phyloP scores from a whole-genome alignment of 2,329 filamentous ascomycete species.

The Phialophora tarda region DNA sequence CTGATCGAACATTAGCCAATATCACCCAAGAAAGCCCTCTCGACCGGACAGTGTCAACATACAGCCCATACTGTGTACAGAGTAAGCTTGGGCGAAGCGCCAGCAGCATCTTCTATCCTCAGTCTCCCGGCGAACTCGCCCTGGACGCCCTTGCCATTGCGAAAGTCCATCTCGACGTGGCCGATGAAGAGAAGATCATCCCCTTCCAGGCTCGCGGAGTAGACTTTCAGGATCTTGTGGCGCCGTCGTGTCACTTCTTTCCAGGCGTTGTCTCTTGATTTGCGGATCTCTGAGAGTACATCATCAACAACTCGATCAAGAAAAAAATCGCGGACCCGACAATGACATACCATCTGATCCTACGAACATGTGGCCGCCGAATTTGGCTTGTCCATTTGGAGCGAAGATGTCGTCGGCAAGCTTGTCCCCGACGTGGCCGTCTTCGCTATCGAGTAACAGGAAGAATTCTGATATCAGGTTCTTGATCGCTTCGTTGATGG shows the following conservation, averaged over 20 bases:
- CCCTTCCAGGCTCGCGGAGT: neutral
- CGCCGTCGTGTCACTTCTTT: neutral
- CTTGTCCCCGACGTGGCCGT: neutral
- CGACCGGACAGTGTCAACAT: neutral
- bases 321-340: neutral
- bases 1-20: too few species aligned
- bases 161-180: conserved; percentile 11
- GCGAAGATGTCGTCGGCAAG: conserved; percentile 23
- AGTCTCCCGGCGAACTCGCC: conserved; percentile 21
- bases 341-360: neutral
- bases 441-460: conserved; percentile 11
- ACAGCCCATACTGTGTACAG: conserved; percentile 15
- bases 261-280: conserved; percentile 23
- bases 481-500: neutral
- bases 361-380: conserved; percentile 7
- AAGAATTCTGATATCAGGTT: conserved; percentile 18
- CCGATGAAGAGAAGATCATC: conserved; percentile 19
- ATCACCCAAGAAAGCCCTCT: too few species aligned
- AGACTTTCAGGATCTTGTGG: conserved; percentile 18
- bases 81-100: conserved; percentile 5
- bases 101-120: neutral
- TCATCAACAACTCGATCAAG: neutral
- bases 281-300: conserved; percentile 16
- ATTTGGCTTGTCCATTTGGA: conserved; percentile 2
- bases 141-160: conserved; percentile 3